These are phyloP conservation scores for Xylona heveae DNA, from an alignment of 495 filamentous ascomycete genomes.

Conservation along the genomic window DNA sequence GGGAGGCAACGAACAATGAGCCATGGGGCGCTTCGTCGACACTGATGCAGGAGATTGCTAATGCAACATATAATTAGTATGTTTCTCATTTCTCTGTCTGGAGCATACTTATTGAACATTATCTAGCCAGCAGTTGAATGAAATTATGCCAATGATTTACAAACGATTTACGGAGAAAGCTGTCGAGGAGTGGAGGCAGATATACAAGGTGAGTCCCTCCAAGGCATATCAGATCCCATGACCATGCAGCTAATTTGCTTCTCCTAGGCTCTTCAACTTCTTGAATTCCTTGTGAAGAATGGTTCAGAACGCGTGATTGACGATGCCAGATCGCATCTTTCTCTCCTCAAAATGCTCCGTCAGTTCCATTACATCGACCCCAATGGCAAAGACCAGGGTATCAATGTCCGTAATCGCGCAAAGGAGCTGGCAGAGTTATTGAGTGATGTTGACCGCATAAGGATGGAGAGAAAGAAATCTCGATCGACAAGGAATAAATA, in stretches of 20 bases:
- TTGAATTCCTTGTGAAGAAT: constrained; percentile 97
- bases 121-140: constrained; percentile 76
- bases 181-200: constrained; percentile 97
- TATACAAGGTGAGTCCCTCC: constrained; percentile 53
- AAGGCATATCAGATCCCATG: background rate
- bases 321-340: constrained; percentile 86
- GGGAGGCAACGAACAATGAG: constrained; percentile 95
- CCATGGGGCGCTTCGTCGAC: constrained; percentile 89
- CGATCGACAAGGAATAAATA: constrained; percentile 80
- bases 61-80: constrained; percentile 94
- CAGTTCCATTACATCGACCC: constrained; percentile 95
- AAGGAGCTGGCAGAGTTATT: constrained; percentile 90
- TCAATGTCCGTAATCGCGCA: constrained; percentile 91
- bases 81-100: constrained; percentile 14
- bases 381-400: constrained; percentile 95
- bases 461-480: constrained; percentile 86
- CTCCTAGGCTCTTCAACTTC: constrained; percentile 58
- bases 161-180: constrained; percentile 96
- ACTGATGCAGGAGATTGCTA: constrained; percentile 89
- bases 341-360: constrained; percentile 89
- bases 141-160: constrained; percentile 99
- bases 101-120: background rate
- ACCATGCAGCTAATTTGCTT: background rate
- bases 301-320: constrained; percentile 95
- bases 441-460: constrained; percentile 81